Percentiles rank a stretch among this genome's conserved stretches.
phyloP scores from a whole-genome alignment of 129 eudicot genomes.

The Tagetes erecta region DNA sequence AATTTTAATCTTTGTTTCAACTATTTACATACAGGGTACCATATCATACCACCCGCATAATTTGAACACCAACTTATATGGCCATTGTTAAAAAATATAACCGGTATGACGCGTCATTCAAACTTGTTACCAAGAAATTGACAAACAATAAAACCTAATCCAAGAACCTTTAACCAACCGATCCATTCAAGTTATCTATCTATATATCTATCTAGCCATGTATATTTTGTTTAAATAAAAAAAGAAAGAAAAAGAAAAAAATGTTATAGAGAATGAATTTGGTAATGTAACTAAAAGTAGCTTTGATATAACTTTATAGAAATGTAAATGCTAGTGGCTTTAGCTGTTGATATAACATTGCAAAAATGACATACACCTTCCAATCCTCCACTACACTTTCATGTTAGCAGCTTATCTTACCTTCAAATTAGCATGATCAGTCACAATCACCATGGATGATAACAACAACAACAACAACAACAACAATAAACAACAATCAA shows the following conservation, averaged over 20 bases:
- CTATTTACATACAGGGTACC: no score
- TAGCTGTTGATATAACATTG: constrained; percentile 26
- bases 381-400: constrained; percentile 28
- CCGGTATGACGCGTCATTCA: no score
- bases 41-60: no score
- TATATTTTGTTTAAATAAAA: no score
- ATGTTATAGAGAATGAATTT: constrained; percentile 13
- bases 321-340: constrained; percentile 56
- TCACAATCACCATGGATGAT: constrained; percentile 29
- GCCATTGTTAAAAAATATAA: no score
- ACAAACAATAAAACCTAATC: no score
- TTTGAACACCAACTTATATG: no score
- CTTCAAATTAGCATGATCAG: not conserved
- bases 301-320: constrained; percentile 26
- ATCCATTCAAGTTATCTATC: no score
- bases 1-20: no score
- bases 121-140: no score
- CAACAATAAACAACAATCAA: not conserved
- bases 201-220: no score
- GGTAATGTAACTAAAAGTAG: constrained; percentile 40
- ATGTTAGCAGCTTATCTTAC: constrained; percentile 60
- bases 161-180: no score
- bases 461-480: not conserved
- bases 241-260: not conserved
- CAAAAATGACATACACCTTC: constrained; percentile 23